Conservation (phyloP, 2,329 filamentous ascomycete species). For the Colletotrichum zoysiae region DNA sequence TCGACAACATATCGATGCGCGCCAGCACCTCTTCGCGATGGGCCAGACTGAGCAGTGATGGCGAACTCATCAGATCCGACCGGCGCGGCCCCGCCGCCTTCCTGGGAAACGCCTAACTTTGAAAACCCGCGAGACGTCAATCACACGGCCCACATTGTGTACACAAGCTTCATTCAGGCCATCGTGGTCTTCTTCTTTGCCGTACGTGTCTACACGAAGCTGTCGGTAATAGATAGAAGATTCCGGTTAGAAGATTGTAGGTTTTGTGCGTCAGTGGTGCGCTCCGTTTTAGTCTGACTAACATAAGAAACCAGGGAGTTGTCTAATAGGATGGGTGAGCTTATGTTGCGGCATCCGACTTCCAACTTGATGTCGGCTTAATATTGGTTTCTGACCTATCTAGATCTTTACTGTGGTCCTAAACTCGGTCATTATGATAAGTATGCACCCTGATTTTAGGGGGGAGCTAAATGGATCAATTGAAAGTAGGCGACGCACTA, state of each 20-base stretch:
- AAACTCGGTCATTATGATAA: constrained; percentile 31
- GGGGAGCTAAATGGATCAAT: too few species aligned
- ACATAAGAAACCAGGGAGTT: constrained; percentile 24
- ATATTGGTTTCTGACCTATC: constrained; percentile 2
- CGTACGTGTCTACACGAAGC: constrained; percentile 31
- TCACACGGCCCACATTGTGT: constrained; percentile 21
- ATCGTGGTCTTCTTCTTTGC: constrained; percentile 28
- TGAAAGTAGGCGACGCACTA: neutral
- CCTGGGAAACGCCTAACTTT: constrained; percentile 38
- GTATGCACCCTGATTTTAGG: neutral
- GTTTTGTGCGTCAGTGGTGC: neutral
- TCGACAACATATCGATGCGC: neutral
- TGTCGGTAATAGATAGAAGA: constrained; percentile 23
- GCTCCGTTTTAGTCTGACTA: neutral
- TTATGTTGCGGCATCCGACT: neutral
- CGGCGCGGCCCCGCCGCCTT: constrained; percentile 36
- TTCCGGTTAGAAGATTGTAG: constrained; percentile 36
- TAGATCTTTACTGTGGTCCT: constrained; percentile 36
- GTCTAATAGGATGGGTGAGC: constrained; percentile 34
- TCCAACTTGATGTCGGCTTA: neutral
- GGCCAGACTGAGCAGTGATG: constrained; percentile 29
- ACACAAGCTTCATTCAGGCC: constrained; percentile 23
- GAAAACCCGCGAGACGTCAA: constrained; percentile 34
- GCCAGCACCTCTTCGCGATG: constrained; percentile 11
- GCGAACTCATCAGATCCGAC: constrained; percentile 18